phyloP scores from a whole-genome alignment of 331 rosid species.

The Spiraea crenata region DNA sequence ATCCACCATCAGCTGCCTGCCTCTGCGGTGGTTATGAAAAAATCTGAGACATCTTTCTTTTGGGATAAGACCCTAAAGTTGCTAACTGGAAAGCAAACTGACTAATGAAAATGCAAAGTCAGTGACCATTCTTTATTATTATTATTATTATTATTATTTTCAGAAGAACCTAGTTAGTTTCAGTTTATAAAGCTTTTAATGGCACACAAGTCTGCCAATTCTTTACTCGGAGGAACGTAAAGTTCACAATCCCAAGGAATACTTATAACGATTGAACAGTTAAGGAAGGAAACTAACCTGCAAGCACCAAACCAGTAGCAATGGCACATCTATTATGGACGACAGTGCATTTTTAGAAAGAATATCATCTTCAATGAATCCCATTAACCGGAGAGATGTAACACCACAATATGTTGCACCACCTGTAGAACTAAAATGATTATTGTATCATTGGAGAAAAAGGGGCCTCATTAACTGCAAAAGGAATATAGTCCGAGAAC shows the following conservation, averaged over 20 bases:
- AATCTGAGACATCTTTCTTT: not conserved
- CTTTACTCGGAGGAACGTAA: slow-evolving; percentile 6
- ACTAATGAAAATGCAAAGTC: slow-evolving; percentile 1
- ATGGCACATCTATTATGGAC: slow-evolving; percentile 58
- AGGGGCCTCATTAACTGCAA: not conserved
- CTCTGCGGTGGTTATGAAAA: slow-evolving; percentile 48
- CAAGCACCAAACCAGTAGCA: slow-evolving; percentile 83
- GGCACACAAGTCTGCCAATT: not conserved
- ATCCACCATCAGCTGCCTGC: slow-evolving; percentile 82
- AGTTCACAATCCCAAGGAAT: slow-evolving; percentile 4
- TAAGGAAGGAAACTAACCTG: slow-evolving; percentile 49
- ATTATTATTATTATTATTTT: not conserved
- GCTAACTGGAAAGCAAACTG: not conserved
- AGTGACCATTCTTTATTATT: not conserved
- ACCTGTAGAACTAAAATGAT: slow-evolving; percentile 71
- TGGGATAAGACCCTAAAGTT: not conserved
- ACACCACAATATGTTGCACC: slow-evolving; percentile 90
- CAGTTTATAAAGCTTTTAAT: not conserved
- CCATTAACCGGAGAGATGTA: slow-evolving; percentile 88
- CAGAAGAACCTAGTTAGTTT: slow-evolving; percentile 11
- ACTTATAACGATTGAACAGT: slow-evolving; percentile 4
- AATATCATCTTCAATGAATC: slow-evolving; percentile 68
- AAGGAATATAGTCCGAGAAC: not conserved
- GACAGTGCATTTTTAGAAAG: slow-evolving; percentile 42
- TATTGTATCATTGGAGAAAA: slow-evolving; percentile 31